phyloP scores from a whole-genome alignment of 305 asterid genomes.

The Ajuga reptans region DNA sequence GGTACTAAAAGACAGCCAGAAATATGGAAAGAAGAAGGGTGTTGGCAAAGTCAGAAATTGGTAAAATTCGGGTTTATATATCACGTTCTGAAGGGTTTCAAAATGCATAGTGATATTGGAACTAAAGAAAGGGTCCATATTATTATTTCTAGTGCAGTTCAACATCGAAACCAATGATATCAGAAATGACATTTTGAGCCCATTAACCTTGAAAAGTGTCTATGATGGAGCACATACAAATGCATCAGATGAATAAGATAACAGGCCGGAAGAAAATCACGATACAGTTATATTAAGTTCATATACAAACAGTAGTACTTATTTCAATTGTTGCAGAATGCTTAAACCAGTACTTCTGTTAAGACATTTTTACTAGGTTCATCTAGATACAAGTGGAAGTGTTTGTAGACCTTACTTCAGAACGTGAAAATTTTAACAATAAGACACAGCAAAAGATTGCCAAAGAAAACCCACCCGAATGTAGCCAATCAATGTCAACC shows the following conservation, averaged over 20 bases:
- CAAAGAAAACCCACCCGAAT: conserved; percentile 55
- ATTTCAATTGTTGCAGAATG: not conserved
- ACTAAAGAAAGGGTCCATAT: not conserved
- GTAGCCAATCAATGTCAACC: conserved; percentile 96
- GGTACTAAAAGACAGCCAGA: not conserved
- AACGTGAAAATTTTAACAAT: conserved; percentile 10
- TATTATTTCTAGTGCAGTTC: not conserved
- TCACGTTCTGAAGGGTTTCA: not conserved
- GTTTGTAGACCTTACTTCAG: not conserved
- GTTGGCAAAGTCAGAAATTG: not conserved
- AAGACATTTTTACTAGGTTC: not conserved
- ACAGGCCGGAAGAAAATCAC: not conserved
- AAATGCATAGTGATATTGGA: not conserved
- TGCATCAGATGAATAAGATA: not conserved
- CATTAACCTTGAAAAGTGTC: too few relatives aligned
- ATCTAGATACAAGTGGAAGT: not conserved
- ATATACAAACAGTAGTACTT: not conserved
- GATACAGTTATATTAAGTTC: conserved; percentile 5
- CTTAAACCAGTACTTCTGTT: not conserved
- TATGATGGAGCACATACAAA: not conserved
- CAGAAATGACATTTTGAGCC: too few relatives aligned
- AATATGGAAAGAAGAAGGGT: conserved; percentile 3
- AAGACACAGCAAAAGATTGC: not conserved
- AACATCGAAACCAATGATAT: not conserved
- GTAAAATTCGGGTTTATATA: not conserved